Conservation (phyloP, 176 grass and related monocot species). For the Chloris gayana region DNA sequence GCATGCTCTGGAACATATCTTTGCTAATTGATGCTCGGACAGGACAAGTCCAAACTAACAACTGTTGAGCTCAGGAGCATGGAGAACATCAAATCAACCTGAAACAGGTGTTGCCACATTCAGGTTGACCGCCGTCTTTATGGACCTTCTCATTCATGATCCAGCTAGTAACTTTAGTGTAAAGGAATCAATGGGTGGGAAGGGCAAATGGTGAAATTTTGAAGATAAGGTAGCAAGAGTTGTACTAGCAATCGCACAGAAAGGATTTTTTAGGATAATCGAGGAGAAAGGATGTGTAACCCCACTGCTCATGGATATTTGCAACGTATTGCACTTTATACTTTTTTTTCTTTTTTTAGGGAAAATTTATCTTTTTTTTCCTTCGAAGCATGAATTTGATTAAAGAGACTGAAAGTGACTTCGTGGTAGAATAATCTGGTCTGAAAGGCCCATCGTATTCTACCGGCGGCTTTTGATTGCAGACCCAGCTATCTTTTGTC, state of each 20-base stretch:
- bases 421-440: too few relatives aligned
- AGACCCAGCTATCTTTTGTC: neutral
- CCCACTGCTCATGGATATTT: too few relatives aligned
- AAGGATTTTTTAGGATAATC: too few relatives aligned
- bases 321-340: too few relatives aligned
- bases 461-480: neutral
- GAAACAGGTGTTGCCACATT: conserved; percentile 13
- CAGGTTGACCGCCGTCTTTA: conserved; percentile 36
- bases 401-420: too few relatives aligned
- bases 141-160: neutral
- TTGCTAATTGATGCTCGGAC: conserved; percentile 36
- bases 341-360: too few relatives aligned
- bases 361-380: too few relatives aligned
- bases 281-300: too few relatives aligned
- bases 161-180: neutral
- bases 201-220: neutral
- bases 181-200: neutral
- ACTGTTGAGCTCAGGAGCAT: conserved; percentile 29
- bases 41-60: conserved; percentile 27
- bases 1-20: conserved; percentile 6
- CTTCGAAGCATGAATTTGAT: too few relatives aligned
- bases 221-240: neutral
- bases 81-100: conserved; percentile 55
- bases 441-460: neutral
- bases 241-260: too few relatives aligned